A percentile compares a stretch with the other conserved stretches of the same genome.
These are phyloP conservation scores for Coccomyxa sp. DNA, from an alignment of 139 green algal species.

Conservation along the genomic window DNA sequence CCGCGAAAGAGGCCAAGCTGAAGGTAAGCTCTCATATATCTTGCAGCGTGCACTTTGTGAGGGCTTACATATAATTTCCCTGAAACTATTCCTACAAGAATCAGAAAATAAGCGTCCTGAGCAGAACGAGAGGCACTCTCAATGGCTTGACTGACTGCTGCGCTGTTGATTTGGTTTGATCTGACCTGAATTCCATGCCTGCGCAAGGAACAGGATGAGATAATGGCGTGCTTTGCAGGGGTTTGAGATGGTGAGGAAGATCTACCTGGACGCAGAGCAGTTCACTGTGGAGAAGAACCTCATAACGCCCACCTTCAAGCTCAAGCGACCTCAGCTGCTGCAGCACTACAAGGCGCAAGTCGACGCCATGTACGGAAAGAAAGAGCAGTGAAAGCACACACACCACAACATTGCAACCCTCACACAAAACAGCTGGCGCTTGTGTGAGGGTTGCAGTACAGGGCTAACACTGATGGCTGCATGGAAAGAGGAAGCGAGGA, in stretches of 20 bases:
- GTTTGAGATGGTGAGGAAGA: conserved; percentile 23
- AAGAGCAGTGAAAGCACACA: no score
- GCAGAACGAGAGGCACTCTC: no score
- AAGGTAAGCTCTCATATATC: conserved; percentile 38
- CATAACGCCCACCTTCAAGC: conserved; percentile 82
- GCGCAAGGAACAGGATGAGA: background rate
- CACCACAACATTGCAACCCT: background rate
- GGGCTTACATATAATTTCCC: background rate
- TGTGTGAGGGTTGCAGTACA: background rate
- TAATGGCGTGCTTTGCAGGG: conserved; percentile 7
- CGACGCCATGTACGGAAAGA: conserved; percentile 19
- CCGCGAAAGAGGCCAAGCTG: conserved; percentile 81
- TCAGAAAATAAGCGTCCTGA: background rate
- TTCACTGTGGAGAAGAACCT: conserved; percentile 50
- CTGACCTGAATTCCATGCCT: background rate
- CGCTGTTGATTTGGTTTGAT: background rate
- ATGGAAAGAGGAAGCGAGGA: background rate
- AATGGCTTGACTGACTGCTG: background rate
- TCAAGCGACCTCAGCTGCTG: conserved; percentile 58
- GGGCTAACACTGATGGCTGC: background rate
- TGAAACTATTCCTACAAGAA: background rate
- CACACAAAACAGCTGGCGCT: background rate
- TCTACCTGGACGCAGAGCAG: conserved; percentile 18
- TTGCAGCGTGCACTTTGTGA: background rate
- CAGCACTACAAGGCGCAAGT: conserved; percentile 38